Percentiles rank a stretch among this genome's conserved stretches.
Conservation (phyloP, 768 basidiomycete genomes). For the Dioszegia crocea region DNA sequence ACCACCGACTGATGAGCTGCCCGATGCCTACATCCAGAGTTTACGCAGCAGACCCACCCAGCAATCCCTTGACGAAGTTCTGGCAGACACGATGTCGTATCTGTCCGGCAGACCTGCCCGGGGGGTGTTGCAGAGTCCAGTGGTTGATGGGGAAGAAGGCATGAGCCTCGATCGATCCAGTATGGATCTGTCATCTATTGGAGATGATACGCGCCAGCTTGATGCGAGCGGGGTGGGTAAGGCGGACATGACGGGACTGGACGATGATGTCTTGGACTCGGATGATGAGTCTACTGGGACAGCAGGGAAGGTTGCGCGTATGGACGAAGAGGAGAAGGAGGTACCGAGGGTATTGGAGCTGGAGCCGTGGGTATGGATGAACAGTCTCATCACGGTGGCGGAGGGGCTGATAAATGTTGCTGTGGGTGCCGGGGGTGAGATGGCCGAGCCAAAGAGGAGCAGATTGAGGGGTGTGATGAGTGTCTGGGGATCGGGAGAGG, state of each 20-base stretch:
- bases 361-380: slow-evolving; percentile 34
- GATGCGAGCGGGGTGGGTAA: background rate
- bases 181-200: background rate
- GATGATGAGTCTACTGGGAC: slow-evolving; percentile 15
- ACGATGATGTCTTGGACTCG: slow-evolving; percentile 11
- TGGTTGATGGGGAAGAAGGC: background rate
- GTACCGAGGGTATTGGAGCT: slow-evolving; percentile 10
- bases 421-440: background rate
- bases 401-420: background rate
- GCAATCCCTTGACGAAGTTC: background rate
- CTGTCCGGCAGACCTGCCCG: background rate
- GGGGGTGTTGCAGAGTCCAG: background rate
- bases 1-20: slow-evolving; percentile 2
- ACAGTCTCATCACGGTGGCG: slow-evolving; percentile 8
- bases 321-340: slow-evolving; percentile 6
- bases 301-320: background rate
- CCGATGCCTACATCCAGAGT: background rate
- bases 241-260: background rate
- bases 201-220: background rate
- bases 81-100: background rate
- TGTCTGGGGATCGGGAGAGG: background rate
- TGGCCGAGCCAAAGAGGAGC: background rate
- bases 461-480: background rate
- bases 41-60: background rate
- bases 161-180: slow-evolving; percentile 1